Base-by-base conservation (phyloP, 148 eudicot species). In the Camellia japonica region DNA sequence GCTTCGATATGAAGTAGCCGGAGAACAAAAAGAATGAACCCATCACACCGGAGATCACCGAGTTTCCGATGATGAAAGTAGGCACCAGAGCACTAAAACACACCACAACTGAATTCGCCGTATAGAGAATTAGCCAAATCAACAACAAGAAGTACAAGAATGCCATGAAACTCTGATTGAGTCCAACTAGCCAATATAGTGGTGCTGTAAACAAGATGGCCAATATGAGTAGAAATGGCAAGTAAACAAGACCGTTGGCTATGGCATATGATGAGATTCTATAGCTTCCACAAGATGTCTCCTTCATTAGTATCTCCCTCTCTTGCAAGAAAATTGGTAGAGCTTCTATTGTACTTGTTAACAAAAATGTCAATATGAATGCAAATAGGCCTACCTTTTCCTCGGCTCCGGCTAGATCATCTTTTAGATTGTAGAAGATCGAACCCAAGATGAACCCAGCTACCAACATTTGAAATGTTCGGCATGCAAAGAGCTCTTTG, bases 381-480 rank as follows among this genome's bases (percentile, higher is more conserved):
- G 99, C 99, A 76, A 97, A 94, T 47, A 97, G 79, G n/a, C 99
- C 99, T 14, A 91, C 94, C 79, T 92, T 86, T 82, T 94, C 99
- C 69, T 86, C 79, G 0, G 99, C 94, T 49, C 99, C 99, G 5
- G 83, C 66, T 63, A 97, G 79, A 84, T 92, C 85, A 58, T 89
- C 85, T 49, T 87, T 80, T 7, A 97, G 93, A 79, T 88, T 59
- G 65, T 90, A 92, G 74, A 97, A 97, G 60, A 97, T 94, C 1
- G 99, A 97, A 6, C 99, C 99, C 65, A 97, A 63, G 15, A 94
- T 73, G 41, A 97, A 68, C 56, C 99, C 99, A 3, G 98, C 91
- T 15, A 87, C 54, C 72, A 94, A 80, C 98, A 97, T 97, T 72
- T 94, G 95, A 46, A 97, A 30, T 0, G 92, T 88, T 80, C 97